Conservation (phyloP, 441 rosid species). For the Eutrema salsugineum region DNA sequence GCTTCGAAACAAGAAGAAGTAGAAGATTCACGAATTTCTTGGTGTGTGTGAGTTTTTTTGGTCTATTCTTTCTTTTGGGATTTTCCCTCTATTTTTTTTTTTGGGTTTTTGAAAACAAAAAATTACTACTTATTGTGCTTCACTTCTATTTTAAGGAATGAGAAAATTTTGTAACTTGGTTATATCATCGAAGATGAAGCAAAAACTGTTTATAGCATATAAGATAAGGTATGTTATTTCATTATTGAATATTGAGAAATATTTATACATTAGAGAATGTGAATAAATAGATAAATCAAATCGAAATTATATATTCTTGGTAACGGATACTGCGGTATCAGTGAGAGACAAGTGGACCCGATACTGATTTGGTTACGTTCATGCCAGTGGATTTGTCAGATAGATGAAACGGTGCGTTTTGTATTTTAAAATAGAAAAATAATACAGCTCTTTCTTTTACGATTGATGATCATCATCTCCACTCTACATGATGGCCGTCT, state of each 20-base stretch:
- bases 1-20: background rate
- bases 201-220: too few species aligned
- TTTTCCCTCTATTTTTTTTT: background rate
- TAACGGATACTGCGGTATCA: constrained; percentile 14
- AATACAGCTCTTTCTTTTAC: background rate
- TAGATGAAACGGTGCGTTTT: constrained; percentile 10
- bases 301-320: background rate
- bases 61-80: background rate
- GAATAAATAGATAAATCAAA: background rate
- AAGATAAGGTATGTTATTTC: background rate
- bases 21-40: constrained; percentile 4
- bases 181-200: too few species aligned
- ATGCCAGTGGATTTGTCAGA: constrained; percentile 25
- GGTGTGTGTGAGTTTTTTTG: background rate
- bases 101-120: background rate
- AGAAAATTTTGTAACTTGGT: background rate
- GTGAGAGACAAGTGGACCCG: constrained; percentile 19
- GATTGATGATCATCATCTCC: constrained; percentile 10
- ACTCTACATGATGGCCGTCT: background rate
- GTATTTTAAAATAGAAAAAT: background rate
- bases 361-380: constrained; percentile 4
- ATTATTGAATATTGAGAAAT: background rate
- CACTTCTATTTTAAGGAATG: constrained; percentile 1
- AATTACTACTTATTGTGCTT: background rate
- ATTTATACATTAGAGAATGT: too few species aligned